Evolutionary conservation across 768 basidiomycete species (phyloP), one percentile per base, ranked within the genome.

Genomic region (Cystofilobasidium macerans): DNA sequence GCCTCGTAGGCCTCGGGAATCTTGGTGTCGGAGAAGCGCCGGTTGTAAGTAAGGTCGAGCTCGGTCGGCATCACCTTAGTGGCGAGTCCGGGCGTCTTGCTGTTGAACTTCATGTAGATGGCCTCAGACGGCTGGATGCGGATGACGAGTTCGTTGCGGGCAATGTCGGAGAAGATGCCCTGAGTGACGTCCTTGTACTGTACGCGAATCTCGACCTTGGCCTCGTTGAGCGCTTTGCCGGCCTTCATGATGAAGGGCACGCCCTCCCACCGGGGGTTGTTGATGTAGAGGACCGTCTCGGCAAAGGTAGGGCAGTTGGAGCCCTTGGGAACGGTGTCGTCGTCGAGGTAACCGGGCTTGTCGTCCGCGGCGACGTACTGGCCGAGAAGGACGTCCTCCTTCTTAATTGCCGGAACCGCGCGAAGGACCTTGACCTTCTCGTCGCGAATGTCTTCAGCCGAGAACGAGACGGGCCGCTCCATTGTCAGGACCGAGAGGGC

Each of bases 351-450:
- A n/a, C 94, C 94, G n/a, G 95, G 93, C 77, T 97, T 95, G 68
- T 73, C 75, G 57, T 72, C 71, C 32, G 86, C 86, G 40, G 80
- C 79, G 59, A 89, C 87, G 75, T 99, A 99, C 77, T 99, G 94
- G 13, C 95, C 94, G 61, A 99, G 84, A 57, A 99, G 84, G 36
- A 85, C 86, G 72, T 98, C 92, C 62, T 80, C 77, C 40, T 77
- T 78, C 70, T 82, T 80, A 71, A 98, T 85, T 16, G 93, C 84
- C 59, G 89, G 85, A 72, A 99, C 97, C 56, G 84, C 82, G 40
- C 93, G 87, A 58, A 99, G 82, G 30, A 97, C 90, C 81, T 99
- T 99, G 77, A 97, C 94, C 87, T 99, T 99, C 78, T 99, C 95
- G 74, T 98, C 91, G 62, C 94, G 89, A 73, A 99, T 90, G 75